Percentiles rank a stretch among this genome's conserved stretches.
Conservation (phyloP, 2,329 filamentous ascomycete genomes). For the Aspergillus uvarum region DNA sequence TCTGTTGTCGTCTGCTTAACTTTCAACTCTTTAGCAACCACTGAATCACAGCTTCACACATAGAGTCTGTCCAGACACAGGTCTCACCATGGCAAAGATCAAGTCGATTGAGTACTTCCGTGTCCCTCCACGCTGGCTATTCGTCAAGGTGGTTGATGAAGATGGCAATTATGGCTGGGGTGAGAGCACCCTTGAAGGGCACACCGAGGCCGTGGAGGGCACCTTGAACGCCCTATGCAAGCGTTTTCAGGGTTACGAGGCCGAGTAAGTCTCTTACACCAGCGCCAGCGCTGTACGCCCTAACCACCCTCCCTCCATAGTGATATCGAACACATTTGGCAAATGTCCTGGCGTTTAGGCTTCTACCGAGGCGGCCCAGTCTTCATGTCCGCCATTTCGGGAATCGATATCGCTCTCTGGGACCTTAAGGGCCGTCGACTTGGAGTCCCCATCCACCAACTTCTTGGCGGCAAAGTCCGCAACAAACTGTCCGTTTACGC, state of each 20-base stretch:
- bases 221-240: constrained; percentile 66
- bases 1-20: background rate
- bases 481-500: constrained; percentile 70
- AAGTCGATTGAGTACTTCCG: constrained; percentile 70
- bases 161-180: constrained; percentile 68
- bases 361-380: constrained; percentile 79
- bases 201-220: constrained; percentile 71
- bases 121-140: constrained; percentile 72
- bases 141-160: constrained; percentile 72
- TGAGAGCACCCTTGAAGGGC: constrained; percentile 71
- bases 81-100: constrained; percentile 59
- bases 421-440: constrained; percentile 68
- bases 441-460: constrained; percentile 68
- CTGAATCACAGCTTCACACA: background rate
- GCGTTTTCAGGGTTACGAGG: constrained; percentile 65
- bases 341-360: constrained; percentile 66
- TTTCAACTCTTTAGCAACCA: background rate
- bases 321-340: constrained; percentile 80
- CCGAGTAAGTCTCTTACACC: constrained; percentile 55
- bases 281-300: background rate
- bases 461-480: constrained; percentile 72
- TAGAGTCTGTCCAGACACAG: background rate
- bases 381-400: constrained; percentile 75
- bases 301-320: constrained; percentile 38
- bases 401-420: constrained; percentile 78